phyloP scores from a whole-genome alignment of 345 rosid species.

The Viola odorata region DNA sequence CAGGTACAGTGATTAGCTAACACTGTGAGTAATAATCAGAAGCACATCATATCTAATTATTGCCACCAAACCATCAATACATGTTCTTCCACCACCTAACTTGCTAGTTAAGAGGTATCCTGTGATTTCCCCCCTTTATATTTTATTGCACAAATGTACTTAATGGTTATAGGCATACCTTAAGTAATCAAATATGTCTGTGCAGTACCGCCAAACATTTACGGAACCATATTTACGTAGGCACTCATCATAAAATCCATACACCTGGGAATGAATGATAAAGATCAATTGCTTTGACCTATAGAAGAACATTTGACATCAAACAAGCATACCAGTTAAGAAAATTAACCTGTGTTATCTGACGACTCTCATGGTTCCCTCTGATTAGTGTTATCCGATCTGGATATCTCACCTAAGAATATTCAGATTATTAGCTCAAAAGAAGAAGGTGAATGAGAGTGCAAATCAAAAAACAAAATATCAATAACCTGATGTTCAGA shows the following conservation, averaged over 20 bases:
- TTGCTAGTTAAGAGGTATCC: no score
- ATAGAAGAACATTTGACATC: background rate
- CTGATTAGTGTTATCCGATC: conserved; percentile 92
- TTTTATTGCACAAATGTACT: background rate
- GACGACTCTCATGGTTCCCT: conserved; percentile 97
- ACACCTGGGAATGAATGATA: conserved; percentile 51
- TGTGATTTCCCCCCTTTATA: background rate
- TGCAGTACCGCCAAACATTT: conserved; percentile 99
- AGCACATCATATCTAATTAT: no score
- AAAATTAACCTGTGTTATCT: conserved; percentile 80
- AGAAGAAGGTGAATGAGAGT: background rate
- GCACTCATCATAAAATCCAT: conserved; percentile 98
- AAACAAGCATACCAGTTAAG: conserved; percentile 16
- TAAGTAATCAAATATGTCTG: conserved; percentile 89
- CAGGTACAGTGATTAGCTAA: no score
- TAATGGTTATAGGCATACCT: conserved; percentile 39
- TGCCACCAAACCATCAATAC: no score
- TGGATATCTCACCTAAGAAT: conserved; percentile 84
- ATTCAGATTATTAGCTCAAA: conserved; percentile 20
- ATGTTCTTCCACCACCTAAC: no score
- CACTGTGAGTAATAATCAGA: no score
- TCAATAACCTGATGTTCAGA: no score
- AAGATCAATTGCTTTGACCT: conserved; percentile 13
- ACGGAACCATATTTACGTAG: conserved; percentile 90
- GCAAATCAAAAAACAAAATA: background rate